phyloP scores from a whole-genome alignment of 2,329 filamentous ascomycete genomes.

The Aspergillus hiratsukae region DNA sequence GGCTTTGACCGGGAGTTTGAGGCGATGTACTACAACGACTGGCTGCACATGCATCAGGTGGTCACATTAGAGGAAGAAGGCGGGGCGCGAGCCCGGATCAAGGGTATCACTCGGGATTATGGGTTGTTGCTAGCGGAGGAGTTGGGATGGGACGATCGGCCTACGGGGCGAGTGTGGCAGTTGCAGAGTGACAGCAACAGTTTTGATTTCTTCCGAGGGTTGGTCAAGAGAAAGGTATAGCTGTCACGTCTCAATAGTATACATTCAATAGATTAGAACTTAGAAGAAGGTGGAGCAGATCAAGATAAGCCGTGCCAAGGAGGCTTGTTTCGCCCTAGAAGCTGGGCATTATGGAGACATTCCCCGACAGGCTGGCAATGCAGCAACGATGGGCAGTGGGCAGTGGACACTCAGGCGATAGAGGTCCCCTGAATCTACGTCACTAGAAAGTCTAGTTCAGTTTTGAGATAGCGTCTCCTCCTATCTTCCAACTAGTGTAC shows the following conservation, averaged over 20 bases:
- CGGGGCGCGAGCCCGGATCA: slow-evolving; percentile 68
- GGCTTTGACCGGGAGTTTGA: slow-evolving; percentile 75
- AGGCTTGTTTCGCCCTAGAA: neutral
- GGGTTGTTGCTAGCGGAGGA: slow-evolving; percentile 83
- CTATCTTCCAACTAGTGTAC: no score
- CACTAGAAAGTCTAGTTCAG: no score
- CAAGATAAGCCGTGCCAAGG: slow-evolving; percentile 1
- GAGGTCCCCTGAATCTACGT: no score
- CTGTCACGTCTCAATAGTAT: neutral
- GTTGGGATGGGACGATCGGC: slow-evolving; percentile 64
- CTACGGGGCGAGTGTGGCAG: slow-evolving; percentile 73
- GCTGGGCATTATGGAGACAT: neutral
- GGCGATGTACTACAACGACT: slow-evolving; percentile 70
- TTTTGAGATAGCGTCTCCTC: no score
- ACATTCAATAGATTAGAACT: neutral
- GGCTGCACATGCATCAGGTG: slow-evolving; percentile 76
- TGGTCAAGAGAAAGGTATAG: slow-evolving; percentile 74
- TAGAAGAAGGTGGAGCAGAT: neutral
- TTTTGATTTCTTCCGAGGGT: slow-evolving; percentile 92
- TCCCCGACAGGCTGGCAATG: neutral
- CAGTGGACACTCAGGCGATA: no score
- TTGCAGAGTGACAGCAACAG: slow-evolving; percentile 97
- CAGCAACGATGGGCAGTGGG: neutral
- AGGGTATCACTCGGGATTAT: slow-evolving; percentile 89
- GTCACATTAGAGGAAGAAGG: slow-evolving; percentile 77